Evolutionary conservation across 192 early-diverging fungal species (phyloP).

Genomic region (Backusella psychrophila): DNA sequence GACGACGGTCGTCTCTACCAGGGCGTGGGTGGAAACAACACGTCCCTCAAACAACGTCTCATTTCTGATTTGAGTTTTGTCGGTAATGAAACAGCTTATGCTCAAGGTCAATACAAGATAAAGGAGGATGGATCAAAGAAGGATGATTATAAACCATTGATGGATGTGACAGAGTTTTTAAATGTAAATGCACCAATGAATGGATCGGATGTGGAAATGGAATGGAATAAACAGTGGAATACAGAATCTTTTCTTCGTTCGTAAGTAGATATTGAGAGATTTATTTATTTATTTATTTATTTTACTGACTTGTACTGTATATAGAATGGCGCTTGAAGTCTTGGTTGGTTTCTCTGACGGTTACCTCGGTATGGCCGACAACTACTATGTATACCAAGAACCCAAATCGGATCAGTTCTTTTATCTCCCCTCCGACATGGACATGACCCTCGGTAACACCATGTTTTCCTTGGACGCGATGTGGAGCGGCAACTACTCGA

Average conservation of each 20-base stretch:
- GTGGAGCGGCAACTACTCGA: slow-evolving; percentile 4
- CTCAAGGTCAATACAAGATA: slow-evolving; percentile 3
- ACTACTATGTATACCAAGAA: slow-evolving; percentile 20
- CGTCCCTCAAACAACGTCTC: not conserved
- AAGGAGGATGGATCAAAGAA: not conserved
- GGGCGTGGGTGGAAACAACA: not conserved
- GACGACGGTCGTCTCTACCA: slow-evolving; percentile 14
- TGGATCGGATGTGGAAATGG: not conserved
- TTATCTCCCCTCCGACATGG: slow-evolving; percentile 23
- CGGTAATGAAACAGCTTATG: not conserved
- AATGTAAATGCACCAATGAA: slow-evolving; percentile 7
- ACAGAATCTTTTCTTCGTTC: slow-evolving; percentile 11
- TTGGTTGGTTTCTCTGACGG: slow-evolving; percentile 18
- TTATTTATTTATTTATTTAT: too few relatives aligned
- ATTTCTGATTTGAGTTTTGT: slow-evolving; percentile 10
- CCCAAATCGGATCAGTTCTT: not conserved
- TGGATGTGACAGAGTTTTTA: slow-evolving; percentile 12
- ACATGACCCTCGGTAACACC: slow-evolving; percentile 9
- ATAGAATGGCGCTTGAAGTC: slow-evolving; percentile 18
- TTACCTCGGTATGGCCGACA: slow-evolving; percentile 10
- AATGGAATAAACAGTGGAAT: slow-evolving; percentile 12
- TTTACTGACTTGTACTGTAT: too few relatives aligned
- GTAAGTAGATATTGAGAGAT: too few relatives aligned
- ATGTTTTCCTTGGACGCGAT: not conserved
- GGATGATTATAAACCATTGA: not conserved